Evolutionary conservation across 306 rosid genomes (phyloP), one percentile per base, ranked within the genome.

Genomic region (Gleditsia sinensis): DNA sequence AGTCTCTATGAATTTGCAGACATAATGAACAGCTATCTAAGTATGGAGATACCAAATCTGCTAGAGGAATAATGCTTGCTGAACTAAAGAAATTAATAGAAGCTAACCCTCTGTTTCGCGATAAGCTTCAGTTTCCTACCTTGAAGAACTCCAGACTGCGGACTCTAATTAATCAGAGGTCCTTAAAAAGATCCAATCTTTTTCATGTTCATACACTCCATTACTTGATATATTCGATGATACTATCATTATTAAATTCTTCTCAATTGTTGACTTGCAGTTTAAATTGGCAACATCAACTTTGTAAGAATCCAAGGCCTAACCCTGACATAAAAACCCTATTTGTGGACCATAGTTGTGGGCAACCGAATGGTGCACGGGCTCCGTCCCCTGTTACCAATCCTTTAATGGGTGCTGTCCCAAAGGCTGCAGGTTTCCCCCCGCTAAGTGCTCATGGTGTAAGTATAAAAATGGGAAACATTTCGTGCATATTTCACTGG

Each of bases 281-380:
- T 83, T 89, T 95, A 82, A 95, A 95, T 72, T 95, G 99, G 99
- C 99, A 95, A 84, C 99, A 95, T 86, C 99, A 95, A 77, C 99
- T 95, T 73, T 95, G 99, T 82, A 95, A 95, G 93, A 95, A 87
- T 71, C 99, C 99, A 32, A 88, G 98, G 86, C 75, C 99, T 50
- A 95, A 95, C 60, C 99, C 99, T 79, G 98, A 95, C 87, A 95
- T 95, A 73, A 95, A 95, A 89, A 95, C 99, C 78, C 89, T 95
- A 69, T 95, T 95, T 74, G 92, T 92, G 21, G 99, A 95, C 88
- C 99, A 95, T 82, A 90, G 91, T 77, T 95, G 99, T 51, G 98
- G 96, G 81, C 97, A 92, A 77, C 98, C 98, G 1, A 95, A 95
- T 90, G 98, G 98, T 75, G 98, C 99, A n/a, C 83, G 98, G 74